These are phyloP conservation scores for Vaccinium vitisidaea DNA, from an alignment of 148 eudicot genomes.

Conservation along the genomic window DNA sequence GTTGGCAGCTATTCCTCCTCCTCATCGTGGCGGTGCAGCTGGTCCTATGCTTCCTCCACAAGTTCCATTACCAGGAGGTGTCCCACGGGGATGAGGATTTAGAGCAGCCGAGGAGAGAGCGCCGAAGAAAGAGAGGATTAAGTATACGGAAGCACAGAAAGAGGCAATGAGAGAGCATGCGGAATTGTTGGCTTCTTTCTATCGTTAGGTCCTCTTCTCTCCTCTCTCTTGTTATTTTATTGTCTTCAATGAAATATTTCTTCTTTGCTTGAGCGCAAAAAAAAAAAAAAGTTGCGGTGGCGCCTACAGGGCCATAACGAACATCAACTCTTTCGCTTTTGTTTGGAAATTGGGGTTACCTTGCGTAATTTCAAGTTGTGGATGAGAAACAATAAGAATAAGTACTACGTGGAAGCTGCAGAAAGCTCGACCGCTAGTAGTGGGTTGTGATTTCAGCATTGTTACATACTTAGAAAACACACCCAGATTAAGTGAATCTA, in stretches of 20 bases:
- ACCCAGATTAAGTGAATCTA: no score
- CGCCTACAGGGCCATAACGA: not conserved
- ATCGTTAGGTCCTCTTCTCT: no score
- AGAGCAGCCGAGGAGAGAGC: not conserved
- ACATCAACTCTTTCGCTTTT: not conserved
- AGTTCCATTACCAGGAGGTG: no score
- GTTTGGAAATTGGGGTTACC: not conserved
- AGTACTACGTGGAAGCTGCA: not conserved
- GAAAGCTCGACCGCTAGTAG: no score
- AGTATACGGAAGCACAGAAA: not conserved
- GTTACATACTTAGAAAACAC: no score
- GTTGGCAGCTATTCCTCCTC: not conserved
- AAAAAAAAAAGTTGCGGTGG: not conserved
- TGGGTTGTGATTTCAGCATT: not conserved
- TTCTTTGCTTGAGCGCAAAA: no score
- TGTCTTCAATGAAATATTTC: no score
- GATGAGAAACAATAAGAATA: not conserved
- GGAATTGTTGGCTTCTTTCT: no score
- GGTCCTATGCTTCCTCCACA: not conserved
- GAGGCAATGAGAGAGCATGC: not conserved
- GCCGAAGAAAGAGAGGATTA: not conserved
- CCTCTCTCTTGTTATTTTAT: no score
- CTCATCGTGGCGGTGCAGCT: not conserved
- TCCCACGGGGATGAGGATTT: not conserved
- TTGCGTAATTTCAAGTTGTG: not conserved